Evolutionary conservation across 805 yeast species (phyloP), one percentile per base, ranked within the genome.

Genomic region (Yarrowia divulgata): DNA sequence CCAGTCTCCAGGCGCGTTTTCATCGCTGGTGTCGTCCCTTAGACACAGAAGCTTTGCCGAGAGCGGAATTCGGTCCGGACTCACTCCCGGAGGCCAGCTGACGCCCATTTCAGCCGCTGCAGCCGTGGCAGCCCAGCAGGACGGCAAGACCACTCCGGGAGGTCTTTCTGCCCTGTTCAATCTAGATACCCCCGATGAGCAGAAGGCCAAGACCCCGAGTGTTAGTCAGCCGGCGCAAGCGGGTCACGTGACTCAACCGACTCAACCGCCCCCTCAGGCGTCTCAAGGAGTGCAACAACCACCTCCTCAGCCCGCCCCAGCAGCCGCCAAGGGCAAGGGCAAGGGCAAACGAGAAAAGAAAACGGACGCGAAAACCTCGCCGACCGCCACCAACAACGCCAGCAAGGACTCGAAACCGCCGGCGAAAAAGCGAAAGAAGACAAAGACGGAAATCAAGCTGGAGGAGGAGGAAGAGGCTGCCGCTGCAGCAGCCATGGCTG

Each of bases 11-110:
- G 57, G 57, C 19, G 68, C 39, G 14, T 60, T 58, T 29, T 50
- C 69, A 12, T 50, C 62, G 3, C 45, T 66, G 13, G 69, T 66
- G 35, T 50, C 62, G 19, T 46, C 69, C n/a, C 16, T 50, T 40
- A 34, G 67, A 45, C 62, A 71, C n/a, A 37, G 90, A 0, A 94
- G 92, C 0, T 80, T 91, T 57, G 90, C 88, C 76, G 96, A 90
- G 75, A 85, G 91, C 6, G 84, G 87, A 63, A 73, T 91, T 63
- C 82, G 97, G 72, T 82, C 90, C 0, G 94, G 95, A 0, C 76
- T 89, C 18, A 66, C 69, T 10, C 69, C 69, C 3, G 69, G 69
- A 23, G 68, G 68, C 13, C 55, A 48, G 18, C 57, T 63, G 57
- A 63, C 68, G 4, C 68, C 68, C 8, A 63, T 63, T 3, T 60